These are phyloP conservation scores for Monotropa hypopitys DNA, from an alignment of 179 eudicot species.

Conservation along the genomic window DNA sequence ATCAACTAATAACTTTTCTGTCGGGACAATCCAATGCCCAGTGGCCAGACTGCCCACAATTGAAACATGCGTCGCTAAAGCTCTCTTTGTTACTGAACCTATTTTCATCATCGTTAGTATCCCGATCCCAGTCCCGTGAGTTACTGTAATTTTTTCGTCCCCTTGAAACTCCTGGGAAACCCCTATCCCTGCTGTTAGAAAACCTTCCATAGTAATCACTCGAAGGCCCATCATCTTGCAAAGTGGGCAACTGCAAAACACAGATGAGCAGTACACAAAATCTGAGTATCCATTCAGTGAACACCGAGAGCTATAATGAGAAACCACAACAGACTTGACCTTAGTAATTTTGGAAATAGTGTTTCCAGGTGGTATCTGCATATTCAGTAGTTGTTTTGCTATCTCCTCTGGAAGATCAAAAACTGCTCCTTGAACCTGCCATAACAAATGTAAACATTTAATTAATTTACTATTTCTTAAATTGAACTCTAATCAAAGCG, in stretches of 20 bases:
- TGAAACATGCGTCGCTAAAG: slow-evolving; percentile 88
- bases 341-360: slow-evolving; percentile 62
- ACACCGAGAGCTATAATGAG: background rate
- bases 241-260: slow-evolving; percentile 67
- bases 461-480: background rate
- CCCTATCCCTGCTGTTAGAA: slow-evolving; percentile 47
- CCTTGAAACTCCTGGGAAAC: slow-evolving; percentile 46
- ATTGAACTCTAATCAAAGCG: background rate
- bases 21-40: slow-evolving; percentile 85
- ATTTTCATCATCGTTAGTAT: slow-evolving; percentile 24
- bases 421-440: slow-evolving; percentile 83
- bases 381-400: slow-evolving; percentile 57
- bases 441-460: slow-evolving; percentile 7
- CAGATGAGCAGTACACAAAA: background rate
- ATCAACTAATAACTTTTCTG: slow-evolving; percentile 29
- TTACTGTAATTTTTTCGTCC: slow-evolving; percentile 45
- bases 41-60: slow-evolving; percentile 80
- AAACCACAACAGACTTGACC: slow-evolving; percentile 25
- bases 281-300: slow-evolving; percentile 4
- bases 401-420: slow-evolving; percentile 96
- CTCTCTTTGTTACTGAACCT: slow-evolving; percentile 36
- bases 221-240: slow-evolving; percentile 89
- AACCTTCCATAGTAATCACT: slow-evolving; percentile 74
- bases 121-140: slow-evolving; percentile 48
- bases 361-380: slow-evolving; percentile 75